These are phyloP conservation scores for Sanghuangporus weigelae DNA, from an alignment of 1,284 basidiomycete species.

Conservation along the genomic window DNA sequence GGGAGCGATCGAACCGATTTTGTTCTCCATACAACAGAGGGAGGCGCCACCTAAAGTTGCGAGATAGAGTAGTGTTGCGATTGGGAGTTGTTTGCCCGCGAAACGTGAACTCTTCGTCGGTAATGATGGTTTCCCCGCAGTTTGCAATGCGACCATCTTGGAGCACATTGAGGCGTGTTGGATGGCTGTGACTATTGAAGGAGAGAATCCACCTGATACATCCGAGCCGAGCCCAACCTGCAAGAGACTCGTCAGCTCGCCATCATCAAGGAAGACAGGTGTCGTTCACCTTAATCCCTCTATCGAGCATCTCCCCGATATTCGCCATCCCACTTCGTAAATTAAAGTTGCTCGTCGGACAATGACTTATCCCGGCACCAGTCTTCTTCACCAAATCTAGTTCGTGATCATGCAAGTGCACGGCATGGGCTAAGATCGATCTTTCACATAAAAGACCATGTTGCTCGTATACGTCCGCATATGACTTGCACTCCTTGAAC, in stretches of 20 bases:
- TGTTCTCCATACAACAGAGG: slow-evolving; percentile 68
- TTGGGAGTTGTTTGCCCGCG: slow-evolving; percentile 58
- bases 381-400: slow-evolving; percentile 64
- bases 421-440: slow-evolving; percentile 89
- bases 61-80: slow-evolving; percentile 81
- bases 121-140: slow-evolving; percentile 17
- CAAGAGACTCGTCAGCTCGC: neutral
- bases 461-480: slow-evolving; percentile 80
- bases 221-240: slow-evolving; percentile 90
- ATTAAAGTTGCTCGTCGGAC: slow-evolving; percentile 92
- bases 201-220: slow-evolving; percentile 83
- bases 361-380: slow-evolving; percentile 83
- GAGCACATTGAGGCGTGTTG: slow-evolving; percentile 81
- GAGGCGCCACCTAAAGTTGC: slow-evolving; percentile 91
- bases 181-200: slow-evolving; percentile 81
- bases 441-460: slow-evolving; percentile 72
- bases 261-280: neutral
- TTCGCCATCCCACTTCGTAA: slow-evolving; percentile 79
- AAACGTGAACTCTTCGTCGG: slow-evolving; percentile 34
- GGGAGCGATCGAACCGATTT: slow-evolving; percentile 72
- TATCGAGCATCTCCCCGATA: slow-evolving; percentile 76
- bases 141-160: slow-evolving; percentile 60
- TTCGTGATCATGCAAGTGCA: slow-evolving; percentile 75
- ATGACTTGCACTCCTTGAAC: slow-evolving; percentile 58
- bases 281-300: slow-evolving; percentile 75